phyloP scores from a whole-genome alignment of 2,329 filamentous ascomycete genomes.

The Purpureocillium takamizusanense region DNA sequence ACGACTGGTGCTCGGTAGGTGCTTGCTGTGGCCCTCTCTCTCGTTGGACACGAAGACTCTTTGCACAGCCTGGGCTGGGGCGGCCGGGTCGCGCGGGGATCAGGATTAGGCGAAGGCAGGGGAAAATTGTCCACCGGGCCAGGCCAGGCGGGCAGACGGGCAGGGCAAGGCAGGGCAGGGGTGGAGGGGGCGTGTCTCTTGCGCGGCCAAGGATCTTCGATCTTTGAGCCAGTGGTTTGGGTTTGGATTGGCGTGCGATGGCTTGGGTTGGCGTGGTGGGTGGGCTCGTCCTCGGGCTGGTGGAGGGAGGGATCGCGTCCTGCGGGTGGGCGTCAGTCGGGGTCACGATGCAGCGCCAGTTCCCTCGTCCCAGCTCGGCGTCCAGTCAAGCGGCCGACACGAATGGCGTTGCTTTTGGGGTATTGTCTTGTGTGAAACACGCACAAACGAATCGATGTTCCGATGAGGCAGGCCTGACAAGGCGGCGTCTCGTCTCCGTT shows the following conservation, averaged over 20 bases:
- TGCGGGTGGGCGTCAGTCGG: too few species aligned
- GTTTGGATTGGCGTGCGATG: not conserved
- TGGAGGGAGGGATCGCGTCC: not conserved
- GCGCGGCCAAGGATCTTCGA: constrained; percentile 5
- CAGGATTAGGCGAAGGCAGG: constrained; percentile 17
- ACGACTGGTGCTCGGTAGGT: constrained; percentile 12
- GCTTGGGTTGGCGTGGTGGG: too few species aligned
- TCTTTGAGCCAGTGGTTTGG: constrained; percentile 3
- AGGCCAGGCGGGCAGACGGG: not conserved
- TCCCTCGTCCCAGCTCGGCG: too few species aligned
- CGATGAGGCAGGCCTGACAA: constrained; percentile 1
- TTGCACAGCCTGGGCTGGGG: constrained; percentile 14
- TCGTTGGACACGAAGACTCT: constrained; percentile 11
- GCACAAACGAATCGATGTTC: constrained; percentile 1
- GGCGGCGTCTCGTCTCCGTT: not conserved
- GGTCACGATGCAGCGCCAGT: too few species aligned
- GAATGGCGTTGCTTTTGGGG: not conserved
- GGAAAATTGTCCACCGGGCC: constrained; percentile 19
- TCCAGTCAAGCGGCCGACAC: not conserved
- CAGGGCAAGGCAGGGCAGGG: constrained; percentile 4
- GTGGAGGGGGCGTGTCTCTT: constrained; percentile 12
- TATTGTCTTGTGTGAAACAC: constrained; percentile 1
- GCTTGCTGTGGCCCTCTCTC: constrained; percentile 9
- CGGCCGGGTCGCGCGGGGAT: constrained; percentile 15
- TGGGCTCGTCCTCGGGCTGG: not conserved